Evolutionary conservation across 768 basidiomycete genomes (phyloP).

Genomic region (Suillus tomentosus): DNA sequence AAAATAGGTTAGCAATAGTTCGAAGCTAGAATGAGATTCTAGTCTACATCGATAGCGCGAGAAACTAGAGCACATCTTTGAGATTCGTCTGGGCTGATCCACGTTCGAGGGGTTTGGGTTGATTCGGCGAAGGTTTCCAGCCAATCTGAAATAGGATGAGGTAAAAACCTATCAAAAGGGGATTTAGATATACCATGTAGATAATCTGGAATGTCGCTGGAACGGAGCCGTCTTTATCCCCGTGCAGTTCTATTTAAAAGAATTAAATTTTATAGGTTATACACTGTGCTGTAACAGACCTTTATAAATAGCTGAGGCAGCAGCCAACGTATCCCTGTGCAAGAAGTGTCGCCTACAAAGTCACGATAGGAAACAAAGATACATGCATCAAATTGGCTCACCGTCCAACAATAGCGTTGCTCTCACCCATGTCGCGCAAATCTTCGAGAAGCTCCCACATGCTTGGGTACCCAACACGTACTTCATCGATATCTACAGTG

Average conservation of each 20-base stretch:
- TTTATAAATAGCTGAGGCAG: slow-evolving; percentile 92
- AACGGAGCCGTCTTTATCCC: slow-evolving; percentile 77
- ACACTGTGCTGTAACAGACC: slow-evolving; percentile 44
- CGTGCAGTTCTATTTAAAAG: slow-evolving; percentile 70
- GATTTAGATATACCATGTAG: slow-evolving; percentile 68
- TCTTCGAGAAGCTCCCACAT: slow-evolving; percentile 97
- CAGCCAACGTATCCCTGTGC: slow-evolving; percentile 84
- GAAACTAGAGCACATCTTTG: slow-evolving; percentile 54
- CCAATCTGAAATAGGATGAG: slow-evolving; percentile 56
- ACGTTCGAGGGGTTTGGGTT: slow-evolving; percentile 65
- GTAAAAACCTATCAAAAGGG: not conserved
- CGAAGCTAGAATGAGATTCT: not conserved
- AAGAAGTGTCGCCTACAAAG: slow-evolving; percentile 59
- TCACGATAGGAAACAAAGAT: not conserved
- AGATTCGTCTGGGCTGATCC: slow-evolving; percentile 63
- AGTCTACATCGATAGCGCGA: not conserved
- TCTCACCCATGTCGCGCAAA: slow-evolving; percentile 95
- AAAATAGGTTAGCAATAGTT: not conserved
- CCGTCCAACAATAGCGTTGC: slow-evolving; percentile 88
- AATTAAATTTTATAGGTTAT: not conserved
- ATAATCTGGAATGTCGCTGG: slow-evolving; percentile 97
- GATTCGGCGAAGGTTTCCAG: slow-evolving; percentile 74
- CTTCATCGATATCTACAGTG: slow-evolving; percentile 94
- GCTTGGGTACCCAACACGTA: slow-evolving; percentile 86
- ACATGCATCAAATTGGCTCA: slow-evolving; percentile 31